These are phyloP conservation scores for Linderniella brevidens DNA, from an alignment of 257 asterid species.

Conservation along the genomic window DNA sequence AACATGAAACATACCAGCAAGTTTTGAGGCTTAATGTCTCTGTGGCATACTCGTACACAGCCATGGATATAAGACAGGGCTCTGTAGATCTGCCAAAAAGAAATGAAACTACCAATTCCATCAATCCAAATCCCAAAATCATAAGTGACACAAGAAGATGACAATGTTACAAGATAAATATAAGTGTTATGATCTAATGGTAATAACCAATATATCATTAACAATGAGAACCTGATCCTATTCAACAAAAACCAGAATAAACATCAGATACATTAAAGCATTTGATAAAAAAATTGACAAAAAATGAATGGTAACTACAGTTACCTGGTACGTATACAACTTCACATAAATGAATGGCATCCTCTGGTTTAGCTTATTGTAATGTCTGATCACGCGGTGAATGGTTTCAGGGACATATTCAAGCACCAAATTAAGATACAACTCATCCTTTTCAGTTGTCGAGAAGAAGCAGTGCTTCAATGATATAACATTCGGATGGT, in stretches of 20 bases:
- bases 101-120: too few species aligned
- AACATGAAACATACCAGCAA: slow-evolving; percentile 44
- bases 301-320: background rate
- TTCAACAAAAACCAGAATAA: too few species aligned
- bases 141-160: too few species aligned
- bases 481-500: slow-evolving; percentile 89
- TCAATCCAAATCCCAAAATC: too few species aligned
- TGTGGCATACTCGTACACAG: slow-evolving; percentile 79
- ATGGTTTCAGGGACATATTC: slow-evolving; percentile 96
- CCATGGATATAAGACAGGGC: slow-evolving; percentile 87
- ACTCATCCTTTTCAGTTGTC: slow-evolving; percentile 86
- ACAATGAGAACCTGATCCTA: too few species aligned
- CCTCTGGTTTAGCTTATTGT: slow-evolving; percentile 80
- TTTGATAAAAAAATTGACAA: too few species aligned
- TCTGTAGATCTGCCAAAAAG: slow-evolving; percentile 68
- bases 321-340: slow-evolving; percentile 85
- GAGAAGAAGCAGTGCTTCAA: slow-evolving; percentile 96
- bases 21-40: slow-evolving; percentile 98
- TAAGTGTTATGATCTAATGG: too few species aligned
- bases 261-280: too few species aligned
- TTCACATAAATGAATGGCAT: slow-evolving; percentile 77
- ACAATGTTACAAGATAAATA: too few species aligned
- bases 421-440: slow-evolving; percentile 82
- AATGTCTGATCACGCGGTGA: slow-evolving; percentile 82
- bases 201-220: too few species aligned